phyloP scores from a whole-genome alignment of 805 yeast species.

The Blastobotrys peoriensis region DNA sequence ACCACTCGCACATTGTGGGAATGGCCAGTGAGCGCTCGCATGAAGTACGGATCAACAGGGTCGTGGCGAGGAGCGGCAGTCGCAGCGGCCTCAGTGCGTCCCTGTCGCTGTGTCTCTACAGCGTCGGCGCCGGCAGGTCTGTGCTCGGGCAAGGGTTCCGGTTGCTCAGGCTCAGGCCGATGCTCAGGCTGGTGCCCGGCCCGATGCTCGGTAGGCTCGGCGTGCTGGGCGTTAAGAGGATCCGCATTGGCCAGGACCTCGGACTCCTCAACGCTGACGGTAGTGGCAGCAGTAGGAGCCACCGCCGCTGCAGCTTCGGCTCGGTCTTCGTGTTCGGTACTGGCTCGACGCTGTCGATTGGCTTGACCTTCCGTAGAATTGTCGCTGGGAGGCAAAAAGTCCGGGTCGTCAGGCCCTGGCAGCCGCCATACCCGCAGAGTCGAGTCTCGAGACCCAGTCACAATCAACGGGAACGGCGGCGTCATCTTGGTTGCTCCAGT shows the following conservation, averaged over 20 bases:
- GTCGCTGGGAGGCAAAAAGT: constrained; percentile 21
- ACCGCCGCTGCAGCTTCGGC: neutral
- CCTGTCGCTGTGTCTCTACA: constrained; percentile 12
- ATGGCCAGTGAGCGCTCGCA: constrained; percentile 69
- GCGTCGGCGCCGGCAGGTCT: constrained; percentile 25
- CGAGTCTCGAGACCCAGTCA: constrained; percentile 86
- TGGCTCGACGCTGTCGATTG: neutral
- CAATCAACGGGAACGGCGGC: constrained; percentile 63
- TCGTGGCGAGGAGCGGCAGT: neutral
- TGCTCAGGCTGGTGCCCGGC: neutral
- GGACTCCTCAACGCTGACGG: too few relatives aligned
- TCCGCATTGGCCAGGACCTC: too few relatives aligned
- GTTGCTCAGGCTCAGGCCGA: neutral
- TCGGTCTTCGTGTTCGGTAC: neutral
- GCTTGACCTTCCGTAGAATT: neutral
- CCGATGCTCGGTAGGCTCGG: constrained; percentile 3
- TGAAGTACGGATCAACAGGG: constrained; percentile 50
- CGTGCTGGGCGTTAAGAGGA: constrained; percentile 19
- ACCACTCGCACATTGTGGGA: constrained; percentile 79
- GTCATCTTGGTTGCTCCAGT: constrained; percentile 51
- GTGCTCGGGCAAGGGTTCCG: neutral
- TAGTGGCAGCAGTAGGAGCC: neutral
- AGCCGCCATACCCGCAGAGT: constrained; percentile 79
- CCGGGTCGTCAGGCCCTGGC: constrained; percentile 43
- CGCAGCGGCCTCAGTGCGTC: neutral